A percentile compares a stretch with the other conserved stretches of the same genome.
phyloP scores from a whole-genome alignment of 2,329 filamentous ascomycete species.

The Ophiostoma sp. region DNA sequence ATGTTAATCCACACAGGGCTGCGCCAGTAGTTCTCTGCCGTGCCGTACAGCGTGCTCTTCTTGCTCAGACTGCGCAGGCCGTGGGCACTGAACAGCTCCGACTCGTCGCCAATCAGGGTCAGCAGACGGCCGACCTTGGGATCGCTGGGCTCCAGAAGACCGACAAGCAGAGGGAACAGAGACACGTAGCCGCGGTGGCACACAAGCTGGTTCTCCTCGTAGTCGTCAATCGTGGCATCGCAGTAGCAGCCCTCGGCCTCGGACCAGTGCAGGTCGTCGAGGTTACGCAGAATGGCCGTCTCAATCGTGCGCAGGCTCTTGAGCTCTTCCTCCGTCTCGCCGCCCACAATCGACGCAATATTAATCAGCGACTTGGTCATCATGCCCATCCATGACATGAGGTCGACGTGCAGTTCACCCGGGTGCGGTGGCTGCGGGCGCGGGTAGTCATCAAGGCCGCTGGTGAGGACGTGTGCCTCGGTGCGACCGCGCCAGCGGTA shows the following conservation, averaged over 20 bases:
- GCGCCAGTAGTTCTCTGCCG: constrained; percentile 95
- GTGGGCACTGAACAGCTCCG: constrained; percentile 83
- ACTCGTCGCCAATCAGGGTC: constrained; percentile 70
- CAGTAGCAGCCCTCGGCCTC: constrained; percentile 77
- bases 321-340: constrained; percentile 57
- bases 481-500: constrained; percentile 95
- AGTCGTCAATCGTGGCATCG: constrained; percentile 91
- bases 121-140: constrained; percentile 68
- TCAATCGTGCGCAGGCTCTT: constrained; percentile 66
- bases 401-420: constrained; percentile 88
- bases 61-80: constrained; percentile 88
- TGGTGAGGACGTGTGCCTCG: constrained; percentile 80
- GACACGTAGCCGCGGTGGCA: constrained; percentile 97
- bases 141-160: constrained; percentile 68
- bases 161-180: constrained; percentile 85
- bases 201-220: constrained; percentile 80
- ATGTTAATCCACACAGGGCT: constrained; percentile 94
- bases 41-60: constrained; percentile 76
- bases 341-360: constrained; percentile 69
- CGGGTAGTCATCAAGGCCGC: constrained; percentile 93
- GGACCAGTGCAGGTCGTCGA: constrained; percentile 92
- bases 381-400: constrained; percentile 96
- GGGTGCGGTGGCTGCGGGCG: constrained; percentile 90
- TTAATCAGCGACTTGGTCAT: constrained; percentile 82
- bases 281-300: constrained; percentile 73